phyloP scores from a whole-genome alignment of 2,329 filamentous ascomycete genomes.

The Fusarium lateritium region DNA sequence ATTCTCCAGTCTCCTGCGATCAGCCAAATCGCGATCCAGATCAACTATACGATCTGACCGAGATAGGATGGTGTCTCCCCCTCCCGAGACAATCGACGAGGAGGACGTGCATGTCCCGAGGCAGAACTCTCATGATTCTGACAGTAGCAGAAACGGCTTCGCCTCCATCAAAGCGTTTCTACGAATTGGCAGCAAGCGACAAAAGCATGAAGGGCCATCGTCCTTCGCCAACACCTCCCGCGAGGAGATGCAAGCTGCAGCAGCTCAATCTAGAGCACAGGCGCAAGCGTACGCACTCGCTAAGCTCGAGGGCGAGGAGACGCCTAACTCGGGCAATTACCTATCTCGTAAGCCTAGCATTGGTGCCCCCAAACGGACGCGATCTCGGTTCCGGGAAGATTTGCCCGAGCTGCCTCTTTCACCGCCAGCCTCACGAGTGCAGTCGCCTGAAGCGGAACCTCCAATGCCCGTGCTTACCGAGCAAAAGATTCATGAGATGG shows the following conservation, averaged over 20 bases:
- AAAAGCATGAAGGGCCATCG: constrained; percentile 71
- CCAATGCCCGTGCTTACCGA: constrained; percentile 55
- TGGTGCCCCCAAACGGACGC: constrained; percentile 79
- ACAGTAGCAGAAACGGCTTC: constrained; percentile 60
- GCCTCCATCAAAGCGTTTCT: constrained; percentile 82
- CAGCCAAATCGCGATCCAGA: constrained; percentile 65
- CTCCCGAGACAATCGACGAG: constrained; percentile 60
- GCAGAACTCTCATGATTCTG: constrained; percentile 71
- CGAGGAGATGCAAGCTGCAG: constrained; percentile 78
- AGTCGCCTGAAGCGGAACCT: constrained; percentile 78
- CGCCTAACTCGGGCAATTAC: constrained; percentile 45
- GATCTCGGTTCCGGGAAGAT: constrained; percentile 93
- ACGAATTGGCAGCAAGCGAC: constrained; percentile 74
- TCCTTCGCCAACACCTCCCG: constrained; percentile 95
- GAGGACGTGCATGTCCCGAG: constrained; percentile 65
- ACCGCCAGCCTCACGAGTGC: constrained; percentile 85
- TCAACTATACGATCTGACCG: constrained; percentile 62
- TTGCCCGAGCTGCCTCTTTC: constrained; percentile 88
- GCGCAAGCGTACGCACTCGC: constrained; percentile 55
- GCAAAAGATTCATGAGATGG: constrained; percentile 44
- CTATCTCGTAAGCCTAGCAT: constrained; percentile 55
- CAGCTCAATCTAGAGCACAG: constrained; percentile 49
- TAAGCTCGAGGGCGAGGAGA: constrained; percentile 54
- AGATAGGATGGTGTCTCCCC: constrained; percentile 56
- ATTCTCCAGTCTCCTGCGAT: constrained; percentile 59